Evolutionary conservation across 139 green algal species (phyloP).

Genomic region (Chlorokybus atmophyticus): DNA sequence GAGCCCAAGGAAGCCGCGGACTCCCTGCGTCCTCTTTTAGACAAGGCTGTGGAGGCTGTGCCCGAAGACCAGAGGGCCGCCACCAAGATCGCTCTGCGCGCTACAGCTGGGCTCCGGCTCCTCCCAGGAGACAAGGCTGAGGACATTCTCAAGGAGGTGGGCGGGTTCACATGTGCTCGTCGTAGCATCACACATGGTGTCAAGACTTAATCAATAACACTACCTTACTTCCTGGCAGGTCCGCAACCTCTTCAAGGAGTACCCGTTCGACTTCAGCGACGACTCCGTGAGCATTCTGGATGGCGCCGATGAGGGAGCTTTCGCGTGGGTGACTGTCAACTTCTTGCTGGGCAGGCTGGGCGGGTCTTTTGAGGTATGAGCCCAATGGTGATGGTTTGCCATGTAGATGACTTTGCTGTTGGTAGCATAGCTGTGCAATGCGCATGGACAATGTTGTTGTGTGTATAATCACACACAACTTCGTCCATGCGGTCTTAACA

Average conservation of each 20-base stretch:
- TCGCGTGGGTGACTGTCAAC: constrained; percentile 95
- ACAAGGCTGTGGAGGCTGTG: constrained; percentile 63
- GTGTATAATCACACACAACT: no score
- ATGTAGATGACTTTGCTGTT: no score
- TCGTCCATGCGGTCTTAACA: no score
- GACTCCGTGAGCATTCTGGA: constrained; percentile 52
- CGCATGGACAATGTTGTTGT: no score
- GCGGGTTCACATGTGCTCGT: no score
- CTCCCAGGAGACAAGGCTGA: constrained; percentile 71
- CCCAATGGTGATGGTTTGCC: no score
- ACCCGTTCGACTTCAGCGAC: constrained; percentile 49
- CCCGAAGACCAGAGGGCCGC: constrained; percentile 40
- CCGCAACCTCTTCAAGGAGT: constrained; percentile 33
- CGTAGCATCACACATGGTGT: background rate
- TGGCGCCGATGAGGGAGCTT: constrained; percentile 81
- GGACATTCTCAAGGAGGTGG: constrained; percentile 67
- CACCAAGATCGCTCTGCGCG: constrained; percentile 70
- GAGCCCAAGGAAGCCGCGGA: constrained; percentile 56
- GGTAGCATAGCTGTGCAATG: no score
- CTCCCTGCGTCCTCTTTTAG: constrained; percentile 67
- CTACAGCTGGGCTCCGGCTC: constrained; percentile 86
- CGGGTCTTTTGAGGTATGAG: constrained; percentile 18
- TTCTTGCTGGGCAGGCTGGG: constrained; percentile 82
- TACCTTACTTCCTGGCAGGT: constrained; percentile 14
- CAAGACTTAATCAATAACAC: background rate